phyloP scores from a whole-genome alignment of 768 basidiomycete species.

The Suillus lakei region DNA sequence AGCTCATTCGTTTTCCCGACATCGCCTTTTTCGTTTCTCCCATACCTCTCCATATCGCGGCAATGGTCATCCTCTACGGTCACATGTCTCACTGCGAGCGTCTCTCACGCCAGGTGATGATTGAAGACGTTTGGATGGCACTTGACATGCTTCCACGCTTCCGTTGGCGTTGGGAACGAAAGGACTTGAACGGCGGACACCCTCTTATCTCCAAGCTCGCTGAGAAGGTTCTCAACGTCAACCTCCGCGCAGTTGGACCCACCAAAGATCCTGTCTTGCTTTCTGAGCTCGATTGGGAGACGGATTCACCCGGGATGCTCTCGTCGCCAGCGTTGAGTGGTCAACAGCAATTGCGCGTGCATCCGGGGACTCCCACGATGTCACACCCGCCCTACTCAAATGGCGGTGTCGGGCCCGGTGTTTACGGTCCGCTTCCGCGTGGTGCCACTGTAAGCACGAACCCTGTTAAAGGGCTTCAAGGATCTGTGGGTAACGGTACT shows the following conservation, averaged over 20 bases:
- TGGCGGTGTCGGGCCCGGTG: conserved; percentile 27
- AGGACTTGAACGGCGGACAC: conserved; percentile 77
- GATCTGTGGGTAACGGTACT: conserved; percentile 28
- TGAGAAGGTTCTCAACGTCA: conserved; percentile 77
- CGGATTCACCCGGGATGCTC: conserved; percentile 35
- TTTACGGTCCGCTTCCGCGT: conserved; percentile 34
- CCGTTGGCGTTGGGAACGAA: conserved; percentile 92
- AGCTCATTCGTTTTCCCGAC: conserved; percentile 83
- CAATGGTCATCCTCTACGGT: conserved; percentile 90
- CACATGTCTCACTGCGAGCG: conserved; percentile 80
- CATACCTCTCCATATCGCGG: conserved; percentile 86
- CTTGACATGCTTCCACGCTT: conserved; percentile 88
- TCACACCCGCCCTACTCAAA: conserved; percentile 38
- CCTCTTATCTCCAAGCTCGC: conserved; percentile 86
- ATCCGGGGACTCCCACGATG: conserved; percentile 42
- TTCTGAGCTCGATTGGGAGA: conserved; percentile 51
- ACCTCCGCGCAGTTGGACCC: conserved; percentile 59
- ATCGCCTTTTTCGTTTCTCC: conserved; percentile 90
- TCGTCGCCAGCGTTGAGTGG: conserved; percentile 29
- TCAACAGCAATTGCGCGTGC: conserved; percentile 31
- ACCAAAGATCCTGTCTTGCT: conserved; percentile 46
- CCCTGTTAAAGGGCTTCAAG: conserved; percentile 32
- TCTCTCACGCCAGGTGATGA: conserved; percentile 63
- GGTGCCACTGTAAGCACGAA: conserved; percentile 32
- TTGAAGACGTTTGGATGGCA: conserved; percentile 87